phyloP scores from a whole-genome alignment of 1,139 yeast genomes.

The Ogataea hybrid region DNA sequence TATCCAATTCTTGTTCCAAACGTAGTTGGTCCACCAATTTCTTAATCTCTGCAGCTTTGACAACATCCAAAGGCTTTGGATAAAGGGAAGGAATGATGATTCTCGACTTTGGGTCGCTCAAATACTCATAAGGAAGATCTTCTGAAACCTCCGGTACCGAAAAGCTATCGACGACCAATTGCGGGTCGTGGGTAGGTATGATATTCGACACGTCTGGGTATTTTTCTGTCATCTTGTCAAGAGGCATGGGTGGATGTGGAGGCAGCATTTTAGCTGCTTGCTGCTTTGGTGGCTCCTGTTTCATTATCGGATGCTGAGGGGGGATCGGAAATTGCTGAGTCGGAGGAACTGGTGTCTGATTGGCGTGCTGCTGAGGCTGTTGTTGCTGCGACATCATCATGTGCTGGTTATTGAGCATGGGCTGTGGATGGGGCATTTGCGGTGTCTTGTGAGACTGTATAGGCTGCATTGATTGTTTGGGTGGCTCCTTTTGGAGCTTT shows the following conservation, averaged over 20 bases:
- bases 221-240: constrained; percentile 19
- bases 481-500: constrained; percentile 6
- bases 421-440: constrained; percentile 9
- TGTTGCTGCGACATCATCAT: constrained; percentile 3
- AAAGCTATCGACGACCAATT: constrained; percentile 62
- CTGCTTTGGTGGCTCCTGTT: constrained; percentile 15
- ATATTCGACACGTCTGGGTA: constrained; percentile 34
- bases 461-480: constrained; percentile 2
- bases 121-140: constrained; percentile 53
- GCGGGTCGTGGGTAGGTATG: constrained; percentile 61
- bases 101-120: constrained; percentile 55
- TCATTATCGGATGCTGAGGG: constrained; percentile 3
- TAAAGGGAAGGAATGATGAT: constrained; percentile 68
- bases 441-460: constrained; percentile 4
- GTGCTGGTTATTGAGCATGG: constrained; percentile 2
- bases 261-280: constrained; percentile 22
- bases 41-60: constrained; percentile 56
- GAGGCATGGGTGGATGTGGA: constrained; percentile 30
- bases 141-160: constrained; percentile 47
- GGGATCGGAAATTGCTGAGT: constrained; percentile 1
- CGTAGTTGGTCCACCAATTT: constrained; percentile 40
- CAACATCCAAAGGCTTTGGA: constrained; percentile 71
- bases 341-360: constrained; percentile 1
- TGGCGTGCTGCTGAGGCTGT: constrained; percentile 1
- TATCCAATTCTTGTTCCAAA: constrained; percentile 24